Evolutionary conservation across 306 rosid genomes (phyloP).

Genomic region (Rubus idaeus): DNA sequence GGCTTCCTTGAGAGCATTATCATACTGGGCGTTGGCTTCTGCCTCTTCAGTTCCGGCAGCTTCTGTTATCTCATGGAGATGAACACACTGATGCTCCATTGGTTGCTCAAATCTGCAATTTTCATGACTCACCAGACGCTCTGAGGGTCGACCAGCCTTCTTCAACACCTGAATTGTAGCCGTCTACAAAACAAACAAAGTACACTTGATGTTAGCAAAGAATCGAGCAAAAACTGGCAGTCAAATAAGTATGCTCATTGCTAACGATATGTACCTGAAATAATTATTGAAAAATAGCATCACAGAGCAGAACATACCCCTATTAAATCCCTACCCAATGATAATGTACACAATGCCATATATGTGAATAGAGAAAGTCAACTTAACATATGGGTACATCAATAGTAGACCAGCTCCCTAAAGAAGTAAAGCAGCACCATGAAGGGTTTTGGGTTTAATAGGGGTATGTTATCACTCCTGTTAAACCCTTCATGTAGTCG

Average conservation of each 20-base stretch:
- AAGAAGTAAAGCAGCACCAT: no score
- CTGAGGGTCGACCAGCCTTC: conserved; percentile 85
- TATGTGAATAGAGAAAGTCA: no score
- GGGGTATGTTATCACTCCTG: no score
- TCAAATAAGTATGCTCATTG: not conserved
- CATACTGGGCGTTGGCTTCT: conserved; percentile 83
- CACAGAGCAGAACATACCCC: not conserved
- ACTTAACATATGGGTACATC: no score
- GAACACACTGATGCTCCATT: conserved; percentile 68
- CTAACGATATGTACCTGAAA: not conserved
- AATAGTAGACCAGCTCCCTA: no score
- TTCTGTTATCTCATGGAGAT: conserved; percentile 78
- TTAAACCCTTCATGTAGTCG: no score
- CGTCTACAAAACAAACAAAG: conserved; percentile 48
- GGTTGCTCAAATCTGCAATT: conserved; percentile 69
- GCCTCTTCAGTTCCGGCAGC: conserved; percentile 90
- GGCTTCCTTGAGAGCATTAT: conserved; percentile 85
- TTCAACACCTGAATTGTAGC: conserved; percentile 78
- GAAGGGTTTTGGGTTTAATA: no score
- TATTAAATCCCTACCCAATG: not conserved
- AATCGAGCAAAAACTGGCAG: not conserved
- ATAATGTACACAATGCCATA: no score
- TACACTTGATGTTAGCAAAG: conserved; percentile 4
- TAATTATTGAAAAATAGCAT: no score
- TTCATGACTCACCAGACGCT: conserved; percentile 76